Evolutionary conservation across 169 alveolate species (phyloP).

Genomic region (Neospora caninum): DNA sequence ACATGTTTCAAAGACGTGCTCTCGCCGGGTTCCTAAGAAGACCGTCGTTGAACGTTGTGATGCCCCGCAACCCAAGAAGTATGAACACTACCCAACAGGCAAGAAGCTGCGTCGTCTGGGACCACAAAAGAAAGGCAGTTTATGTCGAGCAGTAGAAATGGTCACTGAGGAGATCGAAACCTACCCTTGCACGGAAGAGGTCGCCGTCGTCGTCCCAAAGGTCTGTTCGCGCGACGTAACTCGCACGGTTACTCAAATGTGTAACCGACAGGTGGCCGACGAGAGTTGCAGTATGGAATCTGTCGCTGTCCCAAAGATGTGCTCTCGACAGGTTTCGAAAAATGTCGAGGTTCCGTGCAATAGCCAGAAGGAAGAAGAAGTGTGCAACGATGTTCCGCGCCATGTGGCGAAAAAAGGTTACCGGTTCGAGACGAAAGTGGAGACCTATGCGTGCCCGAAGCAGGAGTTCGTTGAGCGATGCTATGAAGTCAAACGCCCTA

Average conservation of each 20-base stretch:
- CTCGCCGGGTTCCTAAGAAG: constrained; percentile 62
- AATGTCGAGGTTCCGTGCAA: constrained; percentile 60
- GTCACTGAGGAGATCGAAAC: constrained; percentile 67
- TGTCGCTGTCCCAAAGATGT: constrained; percentile 48
- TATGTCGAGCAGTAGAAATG: constrained; percentile 57
- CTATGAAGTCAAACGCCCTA: constrained; percentile 62
- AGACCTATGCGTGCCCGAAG: constrained; percentile 48
- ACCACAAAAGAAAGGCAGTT: constrained; percentile 56
- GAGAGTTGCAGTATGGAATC: constrained; percentile 58
- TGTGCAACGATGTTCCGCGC: constrained; percentile 39
- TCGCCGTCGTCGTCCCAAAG: constrained; percentile 55
- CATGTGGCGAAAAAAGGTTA: constrained; percentile 25
- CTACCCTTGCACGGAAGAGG: constrained; percentile 67
- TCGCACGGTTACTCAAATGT: constrained; percentile 47
- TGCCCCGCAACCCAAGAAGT: constrained; percentile 18
- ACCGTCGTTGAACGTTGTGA: constrained; percentile 61
- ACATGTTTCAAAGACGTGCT: constrained; percentile 63
- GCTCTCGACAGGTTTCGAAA: constrained; percentile 47
- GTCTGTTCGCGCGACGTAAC: constrained; percentile 61
- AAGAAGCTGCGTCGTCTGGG: constrained; percentile 60
- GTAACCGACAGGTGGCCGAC: constrained; percentile 60
- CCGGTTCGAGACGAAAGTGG: constrained; percentile 39
- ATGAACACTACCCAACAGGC: neutral
- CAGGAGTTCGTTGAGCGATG: constrained; percentile 65
- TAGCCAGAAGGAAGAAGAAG: constrained; percentile 46